A percentile compares a stretch with the other conserved stretches of the same genome.
Evolutionary conservation across 257 asterid species (phyloP).

Genomic region (Cynanchum wilfordii): DNA sequence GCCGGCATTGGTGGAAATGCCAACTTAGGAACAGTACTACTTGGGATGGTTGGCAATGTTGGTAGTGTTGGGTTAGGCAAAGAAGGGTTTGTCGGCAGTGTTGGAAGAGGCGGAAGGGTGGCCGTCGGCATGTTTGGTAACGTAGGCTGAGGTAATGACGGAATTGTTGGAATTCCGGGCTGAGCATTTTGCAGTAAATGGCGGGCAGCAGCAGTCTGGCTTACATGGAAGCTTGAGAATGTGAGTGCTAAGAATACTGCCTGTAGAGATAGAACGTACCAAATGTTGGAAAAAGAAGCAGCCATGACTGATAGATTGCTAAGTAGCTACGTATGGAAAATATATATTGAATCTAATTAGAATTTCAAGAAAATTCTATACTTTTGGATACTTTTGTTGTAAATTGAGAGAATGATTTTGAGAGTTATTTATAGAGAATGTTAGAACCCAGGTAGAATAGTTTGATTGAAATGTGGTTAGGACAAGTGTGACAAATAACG

Average conservation of each 20-base stretch:
- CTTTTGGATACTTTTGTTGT: not conserved
- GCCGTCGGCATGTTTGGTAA: not conserved
- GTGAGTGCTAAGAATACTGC: not conserved
- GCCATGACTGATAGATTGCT: not conserved
- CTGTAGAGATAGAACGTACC: not conserved
- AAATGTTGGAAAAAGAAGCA: not conserved
- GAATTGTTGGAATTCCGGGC: not conserved
- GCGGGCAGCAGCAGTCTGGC: slow-evolving; percentile 3
- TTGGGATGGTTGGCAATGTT: too few relatives aligned
- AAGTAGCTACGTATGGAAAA: too few relatives aligned
- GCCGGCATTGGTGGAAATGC: too few relatives aligned
- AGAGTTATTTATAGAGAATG: not conserved
- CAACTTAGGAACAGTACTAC: too few relatives aligned
- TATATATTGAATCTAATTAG: not conserved
- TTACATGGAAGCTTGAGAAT: slow-evolving; percentile 1
- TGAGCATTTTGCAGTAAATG: slow-evolving; percentile 7
- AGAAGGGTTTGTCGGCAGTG: too few relatives aligned
- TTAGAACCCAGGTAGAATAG: not conserved
- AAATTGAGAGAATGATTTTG: not conserved
- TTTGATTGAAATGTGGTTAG: not conserved
- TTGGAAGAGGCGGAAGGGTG: slow-evolving; percentile 10
- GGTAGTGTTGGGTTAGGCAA: too few relatives aligned
- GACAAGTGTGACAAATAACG: not conserved
- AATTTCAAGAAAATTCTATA: too few relatives aligned
- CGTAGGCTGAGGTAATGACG: not conserved